Base-by-base conservation (phyloP, 768 basidiomycete genomes). In the Agaricus sinodeliciosus region DNA sequence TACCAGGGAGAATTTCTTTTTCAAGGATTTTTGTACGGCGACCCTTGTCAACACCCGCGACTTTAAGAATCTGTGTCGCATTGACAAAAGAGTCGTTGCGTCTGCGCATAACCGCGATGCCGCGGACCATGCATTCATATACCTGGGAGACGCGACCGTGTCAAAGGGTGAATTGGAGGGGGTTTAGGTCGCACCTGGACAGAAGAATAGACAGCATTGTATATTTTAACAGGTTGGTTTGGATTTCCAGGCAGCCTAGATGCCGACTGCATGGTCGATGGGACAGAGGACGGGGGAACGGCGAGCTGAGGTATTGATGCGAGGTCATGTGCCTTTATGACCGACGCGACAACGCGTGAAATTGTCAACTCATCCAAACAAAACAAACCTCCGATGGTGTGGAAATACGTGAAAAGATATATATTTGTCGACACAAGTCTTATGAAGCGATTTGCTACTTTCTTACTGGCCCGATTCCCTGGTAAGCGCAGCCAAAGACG, bases 51-150 rank as follows among this genome's bases (percentile, higher is more conserved):
- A 98, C 89, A 39, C 96, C 96, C 5, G 95, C 94, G 36, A 99
- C 95, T 71, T 99, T 99, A 60, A 99, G 82, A 57, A 99, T 97
- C 69, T 99, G 96, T 2, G 96, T 98, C 60, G 96, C 96, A 75
- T 99, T 99, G 58, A 99, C 90, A 67, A 80, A 98, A 62, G 91
- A 93, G 70, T 98, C 96, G 48, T 82, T 82, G 62, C 94, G 84
- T 64, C 96, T 77, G 48, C 95, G 84, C 96, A 99, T 99, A 60
- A 99, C 95, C 1, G 95, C 95, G 64, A 97, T 97, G 36, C 94
- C 94, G 62, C 95, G 81, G 59, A 96, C 87, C 92, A 97, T 96
- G 64, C 93, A 95, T 70, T 98, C 94, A 69, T 93, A 95, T 19
- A 98, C 94, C 84, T 95, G 67, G 15, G 55, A 57, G 67, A 66